Evolutionary conservation across 495 filamentous ascomycete species (phyloP), one percentile per base, ranked within the genome.

Genomic region (Podospora appendiculata): DNA sequence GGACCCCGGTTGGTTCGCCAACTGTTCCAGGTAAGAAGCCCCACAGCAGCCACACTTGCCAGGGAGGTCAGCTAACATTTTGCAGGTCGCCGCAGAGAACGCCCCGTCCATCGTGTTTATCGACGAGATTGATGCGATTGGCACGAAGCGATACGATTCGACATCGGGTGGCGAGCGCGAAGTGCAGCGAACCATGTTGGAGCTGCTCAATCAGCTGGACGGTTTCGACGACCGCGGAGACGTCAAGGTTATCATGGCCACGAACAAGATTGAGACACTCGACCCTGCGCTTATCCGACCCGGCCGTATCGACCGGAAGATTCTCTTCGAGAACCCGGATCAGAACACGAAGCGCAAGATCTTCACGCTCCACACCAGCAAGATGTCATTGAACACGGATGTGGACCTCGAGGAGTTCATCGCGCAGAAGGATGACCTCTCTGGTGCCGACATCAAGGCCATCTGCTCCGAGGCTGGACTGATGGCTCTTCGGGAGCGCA

Each of bases 281-380:
- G 93, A 99, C 61, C 93, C 93, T 43, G 93, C 93, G 44, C 76
- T 99, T 56, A 99, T 99, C 66, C 85, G 93, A 54, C 93, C 93
- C 45, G 93, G 93, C 58, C 89, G 93, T 81, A 99, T 99, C 63
- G 93, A 99, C 70, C 86, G 93, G 44, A 98, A 99, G 79, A 97
- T 99, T 70, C 79, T 99, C 50, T 99, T 99, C 54, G 93, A 99
- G 79, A 97, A 94, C 69, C 93, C 93, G 18, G 93, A 99, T 70
- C 93, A 97, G 80, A 90, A 90, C 70, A 99, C 93, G 49, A 99
- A 99, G 80, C 89, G 90, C 76, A 99, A 98, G 84, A 99, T 99
- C 65, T 99, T 99, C 73, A 89, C 85, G 19, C 83, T 99, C n/a
- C 93, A 99, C 73, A 99, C 93, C 14, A 91, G 87, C 61, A 99